Percentiles rank a stretch among this genome's conserved stretches.
Evolutionary conservation across 371 early-diverging fungal species (phyloP).

Genomic region (Parasitella parasitica): DNA sequence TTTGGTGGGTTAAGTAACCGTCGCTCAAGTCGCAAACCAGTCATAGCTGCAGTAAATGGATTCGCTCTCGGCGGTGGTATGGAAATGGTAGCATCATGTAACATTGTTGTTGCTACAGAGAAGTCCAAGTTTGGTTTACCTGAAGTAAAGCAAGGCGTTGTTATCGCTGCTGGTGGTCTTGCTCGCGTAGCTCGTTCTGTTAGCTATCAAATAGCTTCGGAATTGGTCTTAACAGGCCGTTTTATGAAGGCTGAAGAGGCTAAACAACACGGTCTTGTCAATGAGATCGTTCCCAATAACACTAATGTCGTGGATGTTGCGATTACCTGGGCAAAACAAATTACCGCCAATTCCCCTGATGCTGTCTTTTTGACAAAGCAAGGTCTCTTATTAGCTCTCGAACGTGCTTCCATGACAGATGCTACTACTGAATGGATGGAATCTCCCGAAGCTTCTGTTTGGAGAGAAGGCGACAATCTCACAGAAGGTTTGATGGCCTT

Average conservation of each 20-base stretch:
- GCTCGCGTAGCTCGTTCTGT: constrained; percentile 43
- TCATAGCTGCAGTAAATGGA: constrained; percentile 56
- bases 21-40: constrained; percentile 39
- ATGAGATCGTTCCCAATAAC: constrained; percentile 38
- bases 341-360: constrained; percentile 46
- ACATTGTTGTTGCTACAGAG: constrained; percentile 50
- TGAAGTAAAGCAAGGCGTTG: constrained; percentile 52
- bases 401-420: constrained; percentile 35
- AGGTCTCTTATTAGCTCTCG: constrained; percentile 42
- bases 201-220: constrained; percentile 47
- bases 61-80: constrained; percentile 52
- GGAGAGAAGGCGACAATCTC: constrained; percentile 41
- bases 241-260: constrained; percentile 44
- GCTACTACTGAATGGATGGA: constrained; percentile 39
- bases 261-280: constrained; percentile 45
- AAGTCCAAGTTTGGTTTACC: constrained; percentile 47
- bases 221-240: constrained; percentile 49
- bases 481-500: constrained; percentile 44
- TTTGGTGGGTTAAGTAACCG: constrained; percentile 51
- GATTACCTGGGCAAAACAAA: constrained; percentile 37
- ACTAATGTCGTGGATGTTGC: constrained; percentile 38
- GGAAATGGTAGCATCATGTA: constrained; percentile 45
- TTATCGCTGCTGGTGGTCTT: constrained; percentile 47
- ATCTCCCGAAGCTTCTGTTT: constrained; percentile 36
- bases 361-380: constrained; percentile 47